These are phyloP conservation scores for Penicillium lividum DNA, from an alignment of 495 filamentous ascomycete species.

Conservation along the genomic window DNA sequence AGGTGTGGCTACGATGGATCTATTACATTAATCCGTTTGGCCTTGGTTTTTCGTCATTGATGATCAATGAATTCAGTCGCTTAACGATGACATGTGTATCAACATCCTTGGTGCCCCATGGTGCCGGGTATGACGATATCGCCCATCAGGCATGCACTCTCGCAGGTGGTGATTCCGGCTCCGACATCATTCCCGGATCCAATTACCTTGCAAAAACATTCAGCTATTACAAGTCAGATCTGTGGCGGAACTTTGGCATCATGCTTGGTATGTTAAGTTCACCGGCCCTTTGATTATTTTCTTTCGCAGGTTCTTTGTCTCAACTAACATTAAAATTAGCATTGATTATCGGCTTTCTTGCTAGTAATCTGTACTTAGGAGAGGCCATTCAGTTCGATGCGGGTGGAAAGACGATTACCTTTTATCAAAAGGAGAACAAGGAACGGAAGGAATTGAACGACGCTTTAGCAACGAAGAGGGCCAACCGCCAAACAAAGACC, in stretches of 20 bases:
- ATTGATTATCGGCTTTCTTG: conserved; percentile 67
- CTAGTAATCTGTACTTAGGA: conserved; percentile 68
- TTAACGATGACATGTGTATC: conserved; percentile 63
- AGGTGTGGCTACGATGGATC: conserved; percentile 79
- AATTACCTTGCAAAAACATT: conserved; percentile 65
- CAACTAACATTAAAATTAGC: conserved; percentile 24
- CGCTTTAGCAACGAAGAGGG: conserved; percentile 57
- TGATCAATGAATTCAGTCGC: conserved; percentile 78
- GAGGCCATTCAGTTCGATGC: conserved; percentile 76
- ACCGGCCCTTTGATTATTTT: background rate
- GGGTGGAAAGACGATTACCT: conserved; percentile 75
- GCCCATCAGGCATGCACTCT: conserved; percentile 75
- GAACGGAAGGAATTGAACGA: conserved; percentile 72
- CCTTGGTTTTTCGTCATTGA: conserved; percentile 70
- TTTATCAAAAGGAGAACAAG: conserved; percentile 68
- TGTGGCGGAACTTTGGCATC: conserved; percentile 80
- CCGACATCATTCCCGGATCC: conserved; percentile 54
- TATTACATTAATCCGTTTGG: conserved; percentile 80
- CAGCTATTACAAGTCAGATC: conserved; percentile 57
- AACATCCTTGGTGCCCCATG: conserved; percentile 65
- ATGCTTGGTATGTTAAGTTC: conserved; percentile 39
- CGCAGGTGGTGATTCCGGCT: conserved; percentile 64
- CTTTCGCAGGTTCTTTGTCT: background rate
- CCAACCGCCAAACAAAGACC: conserved; percentile 51
- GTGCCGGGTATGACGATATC: conserved; percentile 63